phyloP scores from a whole-genome alignment of 106 monocot genomes.

The Narthecium ossifragum region DNA sequence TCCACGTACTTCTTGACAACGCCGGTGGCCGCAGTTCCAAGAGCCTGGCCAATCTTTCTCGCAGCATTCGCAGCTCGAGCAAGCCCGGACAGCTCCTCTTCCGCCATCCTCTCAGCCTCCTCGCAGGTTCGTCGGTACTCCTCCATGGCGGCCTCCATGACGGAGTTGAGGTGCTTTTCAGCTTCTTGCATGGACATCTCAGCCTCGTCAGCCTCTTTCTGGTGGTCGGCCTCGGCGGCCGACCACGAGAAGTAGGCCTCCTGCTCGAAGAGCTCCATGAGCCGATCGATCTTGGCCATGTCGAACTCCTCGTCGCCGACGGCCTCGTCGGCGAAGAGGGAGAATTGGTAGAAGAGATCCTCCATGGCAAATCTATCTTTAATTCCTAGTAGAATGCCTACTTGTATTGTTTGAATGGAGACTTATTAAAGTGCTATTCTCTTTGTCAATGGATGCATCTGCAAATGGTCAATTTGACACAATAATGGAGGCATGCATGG shows the following conservation, averaged over 20 bases:
- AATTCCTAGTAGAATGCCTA: too few species aligned
- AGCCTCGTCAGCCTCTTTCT: slow-evolving; percentile 1
- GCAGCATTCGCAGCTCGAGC: slow-evolving; percentile 1
- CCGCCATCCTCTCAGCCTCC: slow-evolving; percentile 5
- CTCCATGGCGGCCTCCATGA: slow-evolving; percentile 27
- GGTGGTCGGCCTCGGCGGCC: slow-evolving; percentile 17
- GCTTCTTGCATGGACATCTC: slow-evolving; percentile 25
- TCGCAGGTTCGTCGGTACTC: slow-evolving; percentile 5
- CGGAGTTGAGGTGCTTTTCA: slow-evolving; percentile 24
- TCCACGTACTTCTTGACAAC: slow-evolving; percentile 35
- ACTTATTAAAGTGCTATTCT: too few species aligned
- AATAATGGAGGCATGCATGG: too few species aligned
- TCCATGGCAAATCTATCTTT: too few species aligned
- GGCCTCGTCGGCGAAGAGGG: slow-evolving; percentile 25
- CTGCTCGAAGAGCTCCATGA: slow-evolving; percentile 30
- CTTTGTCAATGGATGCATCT: too few species aligned
- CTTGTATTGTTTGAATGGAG: too few species aligned
- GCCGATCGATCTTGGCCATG: slow-evolving; percentile 22
- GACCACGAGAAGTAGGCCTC: slow-evolving; percentile 28
- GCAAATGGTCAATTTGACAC: too few species aligned
- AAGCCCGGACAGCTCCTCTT: slow-evolving; percentile 16
- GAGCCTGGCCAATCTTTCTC: slow-evolving; percentile 6
- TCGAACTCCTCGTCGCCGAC: slow-evolving; percentile 31
- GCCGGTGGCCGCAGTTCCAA: slow-evolving; percentile 7
- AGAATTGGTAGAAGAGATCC: slow-evolving; percentile 34